Base-by-base conservation (phyloP, 1,139 yeast species). In the Hyphopichia wangnamkhiaoensis region DNA sequence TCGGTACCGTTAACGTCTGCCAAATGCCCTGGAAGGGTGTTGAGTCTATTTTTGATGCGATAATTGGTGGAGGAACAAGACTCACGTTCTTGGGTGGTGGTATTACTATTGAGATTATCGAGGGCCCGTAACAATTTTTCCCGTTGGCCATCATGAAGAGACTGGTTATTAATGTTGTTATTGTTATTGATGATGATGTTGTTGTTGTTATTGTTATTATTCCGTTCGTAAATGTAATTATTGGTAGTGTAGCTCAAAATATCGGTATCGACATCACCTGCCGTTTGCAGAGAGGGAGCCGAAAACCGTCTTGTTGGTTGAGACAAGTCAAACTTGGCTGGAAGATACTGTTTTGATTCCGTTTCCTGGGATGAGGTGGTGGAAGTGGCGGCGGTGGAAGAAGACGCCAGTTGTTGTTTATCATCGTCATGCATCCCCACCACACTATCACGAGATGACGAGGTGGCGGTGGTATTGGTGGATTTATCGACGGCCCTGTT, bases 291-390 rank as follows among this genome's bases (percentile, higher is more conserved):
- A 3, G 37, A 26, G 5, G 63, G 63, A 5, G 51, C 46, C 12
- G 63, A 59, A 38, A 54, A 55, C 25, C 71, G 50, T 26, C 72
- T 47, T 4, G 65, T 53, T 16, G 72, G 68, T 38, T 63, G 62
- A 29, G 61, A 55, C n/a, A 71, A 51, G 43, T 71, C 76, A 46
- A 66, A 69, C 8, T 52, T 56, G 1, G 77, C 77, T 0, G 77
- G 77, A n/a, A 52, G 50, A 45, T 71, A 71, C 20, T 50, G 42
- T 3, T 40, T 40, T 13, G n/a, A n/a, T n/a, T 41, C 32, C 19
- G 38, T 15, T 7, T 26, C 29, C 29, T n/a, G 29, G 14, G 29
- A 26, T 6, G 29, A 26, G 12, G 15, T 15, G 29, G 29, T 26
- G 15, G 14, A 15, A 6, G 29, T 26, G 29, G 29, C 29, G 6